Evolutionary conservation across 495 filamentous ascomycete species (phyloP), one percentile per base, ranked within the genome.

Genomic region (Aspergillus sclerotioniger): DNA sequence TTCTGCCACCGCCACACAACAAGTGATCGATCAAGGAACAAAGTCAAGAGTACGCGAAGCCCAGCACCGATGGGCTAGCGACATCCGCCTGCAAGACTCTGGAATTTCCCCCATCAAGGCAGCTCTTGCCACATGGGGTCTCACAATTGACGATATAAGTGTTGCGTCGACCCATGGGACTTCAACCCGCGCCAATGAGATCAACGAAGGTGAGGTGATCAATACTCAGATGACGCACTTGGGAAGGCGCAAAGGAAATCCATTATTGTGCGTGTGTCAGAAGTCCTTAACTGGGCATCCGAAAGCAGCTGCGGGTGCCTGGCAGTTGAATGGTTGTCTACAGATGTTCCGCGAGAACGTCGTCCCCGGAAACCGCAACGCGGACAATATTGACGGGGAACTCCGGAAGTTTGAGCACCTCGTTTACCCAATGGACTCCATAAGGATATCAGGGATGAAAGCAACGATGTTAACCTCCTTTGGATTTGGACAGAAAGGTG

Each of bases 131-230:
- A 96, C 92, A 10, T 99, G 94, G 94, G 91, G 91, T 62, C 83
- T 99, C 35, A 96, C 92, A 3, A 90, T 99, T 62, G 95, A 99
- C 69, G 95, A 99, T 65, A 84, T 99, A 47, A 86, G 74, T 54
- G 91, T 98, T 32, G 92, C 91, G 4, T 98, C 94, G 16, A 98
- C 98, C 88, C 94, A 99, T 75, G 94, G 94, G 59, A 99, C 94
- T 39, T 97, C 93, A 16, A 99, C 94, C 37, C 91, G 93, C 59
- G 95, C 95, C 55, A 99, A 99, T 67, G 94, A 99, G 77, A 95
- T 97, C 86, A 99, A 99, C 71, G 94, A 99, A 72, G 96, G 92
- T 32, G 91, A 93, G 51, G 92, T 96, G 66, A 87, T 99, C 64
- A 96, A 94, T 80, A 89, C 95, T 69, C 95, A 98, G 77, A 82